Base-by-base conservation (phyloP, 495 filamentous ascomycete species). In the Penicillium egyptiacum region DNA sequence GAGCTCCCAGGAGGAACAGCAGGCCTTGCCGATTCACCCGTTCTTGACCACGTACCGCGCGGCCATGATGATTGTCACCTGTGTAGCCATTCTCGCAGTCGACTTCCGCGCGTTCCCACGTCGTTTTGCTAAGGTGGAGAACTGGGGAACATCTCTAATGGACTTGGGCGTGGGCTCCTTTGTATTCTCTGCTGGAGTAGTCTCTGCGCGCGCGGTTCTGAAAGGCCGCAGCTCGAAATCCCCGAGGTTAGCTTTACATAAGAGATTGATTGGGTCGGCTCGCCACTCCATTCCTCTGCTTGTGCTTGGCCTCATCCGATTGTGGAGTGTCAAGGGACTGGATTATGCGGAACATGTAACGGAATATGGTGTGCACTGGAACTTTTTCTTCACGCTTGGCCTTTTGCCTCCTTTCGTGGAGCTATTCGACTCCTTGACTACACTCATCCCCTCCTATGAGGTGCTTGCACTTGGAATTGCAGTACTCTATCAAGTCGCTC, bases 331-430 rank as follows among this genome's bases (percentile, higher is more conserved):
- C 64, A 99, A 98, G 72, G 89, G 90, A 10, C 76, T 96, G 22
- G 92, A 97, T 66, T 98, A 98, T 67, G 92, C 92, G 2, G 94
- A 98, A 70, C 94, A 99, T 73, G 91, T 98, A 35, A 93, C 91
- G 2, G 94, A 99, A 63, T 99, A 99, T 64, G 94, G 94, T 30
- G 90, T 98, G 11, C 94, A 99, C 70, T 99, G 94, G 94, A 99
- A 99, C 71, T 99, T 99, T 71, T 99, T 99, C 77, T 98, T 99
- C 72, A 99, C 94, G 0, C 76, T 99, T 11, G 93, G 86, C 4
- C 83, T 97, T 25, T 73, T 99, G 31, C 91, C 92, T 2, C 92
- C 92, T 4, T 94, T 94, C 61, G 84, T 96, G 50, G 92, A 93
- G n/a, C 68, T 96, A 0, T 90, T 94, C 51, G 88, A 92, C 58